Base-by-base conservation (phyloP, 2,329 filamentous ascomycete species). In the Tricladium varicosporioides region DNA sequence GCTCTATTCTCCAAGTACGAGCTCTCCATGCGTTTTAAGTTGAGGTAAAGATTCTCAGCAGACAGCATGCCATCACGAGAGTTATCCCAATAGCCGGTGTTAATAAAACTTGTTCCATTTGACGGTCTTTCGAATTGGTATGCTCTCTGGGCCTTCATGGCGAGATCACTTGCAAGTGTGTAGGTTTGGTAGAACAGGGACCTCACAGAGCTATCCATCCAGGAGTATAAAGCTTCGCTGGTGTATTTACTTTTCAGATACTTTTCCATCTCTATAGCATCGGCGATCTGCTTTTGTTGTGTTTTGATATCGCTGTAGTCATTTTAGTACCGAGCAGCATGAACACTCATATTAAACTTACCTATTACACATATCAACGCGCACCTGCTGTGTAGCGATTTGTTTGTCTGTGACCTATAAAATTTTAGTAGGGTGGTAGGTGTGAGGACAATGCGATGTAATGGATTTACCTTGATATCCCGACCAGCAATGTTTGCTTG, bases 241-340 rank as follows among this genome's bases (percentile, higher is more conserved):
- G 68, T 70, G 59, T 68, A 73, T 60, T 73, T 73, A 18, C n/a
- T 31, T 5, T 47, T 44, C 0, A 65, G 58, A n/a, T 54, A 72
- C 2, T 61, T 48, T 9, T 63, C 53, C 14, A 60, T 56, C 33
- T 69, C 61, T 1, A 42, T 36, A 8, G 64, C 47, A 4, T 63
- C 14, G 9, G 66, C 61, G 2, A 63, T 54, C 15, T 59, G 47
- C 36, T 53, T 49, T 49, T 67, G 55, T 33, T 70, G 69, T 5
- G 42, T 45, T 8, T 51, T 47, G 31, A 70, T 64, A 5, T 73
- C 71, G n/a, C n/a, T n/a, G n/a, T n/a, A n/a, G n/a, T n/a, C n/a
- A n/a, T n/a, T n/a, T n/a, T n/a, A n/a, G n/a, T n/a, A n/a, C n/a
- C n/a, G n/a, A n/a, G n/a, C n/a, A n/a, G n/a, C n/a, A n/a, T n/a